Base-by-base conservation (phyloP, 225 moss, liverwort and hornwort genomes). In the Sphagnum tenellum region DNA sequence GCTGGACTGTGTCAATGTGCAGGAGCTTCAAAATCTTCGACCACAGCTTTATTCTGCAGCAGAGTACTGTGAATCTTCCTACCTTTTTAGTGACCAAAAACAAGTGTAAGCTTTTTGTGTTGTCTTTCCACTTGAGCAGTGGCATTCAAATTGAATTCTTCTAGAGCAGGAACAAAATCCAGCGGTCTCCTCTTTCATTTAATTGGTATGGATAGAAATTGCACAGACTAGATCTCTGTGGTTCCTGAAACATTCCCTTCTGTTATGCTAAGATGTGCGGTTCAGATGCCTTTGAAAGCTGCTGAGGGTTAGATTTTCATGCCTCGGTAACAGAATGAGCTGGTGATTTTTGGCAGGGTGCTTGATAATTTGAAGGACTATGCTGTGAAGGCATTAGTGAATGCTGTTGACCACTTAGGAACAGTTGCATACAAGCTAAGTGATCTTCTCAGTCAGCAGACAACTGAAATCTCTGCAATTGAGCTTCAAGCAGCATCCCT, bases 11-110 rank as follows among this genome's bases (percentile, higher is more conserved):
- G 29, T 29, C 29, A 29, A 29, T 29, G 29, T 29, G 69, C 87
- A 98, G 96, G 96, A 98, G 76, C 87, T 98, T 58, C 92, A 93
- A 78, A 98, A 87, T 66, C 90, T 98, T 52, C 92, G 96, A 66
- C 90, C 96, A 8, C 96, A 98, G 66, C 88, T 98, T 49, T 98
- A 98, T 69, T 90, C 92, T 2, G 96, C 96, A 48, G 96, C 96
- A 29, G 96, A 98, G 76, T 98, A 98, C 71, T 98, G 92, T 70
- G 96, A 98, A 82, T 90, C 92, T 12, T 98, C 96, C 45, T 98
- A 92, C 65, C 96, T 92, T 50, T 90, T 87, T 83, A 98, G 89
- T 61, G 88, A 98, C 61, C 96, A 98, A 72, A 98, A 98, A 77
- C 96, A 98, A 89, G 84, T 87, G 96, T 98, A 86, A 76, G 90